Evolutionary conservation across 2,329 filamentous ascomycete genomes (phyloP).

Genomic region (Sporothrix protearum): DNA sequence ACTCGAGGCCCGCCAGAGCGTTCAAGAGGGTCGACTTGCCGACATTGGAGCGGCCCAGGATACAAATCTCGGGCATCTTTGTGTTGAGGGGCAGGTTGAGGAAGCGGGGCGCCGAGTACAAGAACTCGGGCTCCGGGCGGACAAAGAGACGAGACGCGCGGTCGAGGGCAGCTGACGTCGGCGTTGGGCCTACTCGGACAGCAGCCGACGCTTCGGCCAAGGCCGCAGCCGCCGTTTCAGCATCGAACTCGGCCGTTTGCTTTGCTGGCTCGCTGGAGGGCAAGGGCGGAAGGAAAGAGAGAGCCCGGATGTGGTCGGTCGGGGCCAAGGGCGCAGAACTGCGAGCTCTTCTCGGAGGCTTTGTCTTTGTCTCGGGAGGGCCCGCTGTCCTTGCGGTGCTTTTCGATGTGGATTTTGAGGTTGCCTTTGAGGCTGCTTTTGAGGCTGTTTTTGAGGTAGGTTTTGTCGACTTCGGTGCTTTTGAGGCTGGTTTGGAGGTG

Average conservation of each 20-base stretch:
- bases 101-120: constrained; percentile 51
- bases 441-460: neutral
- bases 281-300: constrained; percentile 34
- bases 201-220: neutral
- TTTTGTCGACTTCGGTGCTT: neutral
- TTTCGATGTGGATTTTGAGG: neutral
- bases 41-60: constrained; percentile 84
- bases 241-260: neutral
- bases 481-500: neutral
- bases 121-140: constrained; percentile 34
- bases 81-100: constrained; percentile 51
- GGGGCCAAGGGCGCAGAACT: neutral
- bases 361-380: neutral
- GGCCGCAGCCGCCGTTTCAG: constrained; percentile 11
- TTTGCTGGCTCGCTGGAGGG: constrained; percentile 29
- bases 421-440: neutral
- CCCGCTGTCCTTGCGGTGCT: neutral
- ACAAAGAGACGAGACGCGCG: constrained; percentile 33
- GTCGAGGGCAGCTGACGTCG: constrained; percentile 27
- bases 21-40: constrained; percentile 90
- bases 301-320: constrained; percentile 24
- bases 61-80: constrained; percentile 60
- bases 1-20: constrained; percentile 58
- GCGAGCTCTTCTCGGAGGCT: neutral
- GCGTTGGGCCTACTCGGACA: constrained; percentile 25